Conservation (phyloP, 2,329 filamentous ascomycete genomes). For the Epichloe sibirici region DNA sequence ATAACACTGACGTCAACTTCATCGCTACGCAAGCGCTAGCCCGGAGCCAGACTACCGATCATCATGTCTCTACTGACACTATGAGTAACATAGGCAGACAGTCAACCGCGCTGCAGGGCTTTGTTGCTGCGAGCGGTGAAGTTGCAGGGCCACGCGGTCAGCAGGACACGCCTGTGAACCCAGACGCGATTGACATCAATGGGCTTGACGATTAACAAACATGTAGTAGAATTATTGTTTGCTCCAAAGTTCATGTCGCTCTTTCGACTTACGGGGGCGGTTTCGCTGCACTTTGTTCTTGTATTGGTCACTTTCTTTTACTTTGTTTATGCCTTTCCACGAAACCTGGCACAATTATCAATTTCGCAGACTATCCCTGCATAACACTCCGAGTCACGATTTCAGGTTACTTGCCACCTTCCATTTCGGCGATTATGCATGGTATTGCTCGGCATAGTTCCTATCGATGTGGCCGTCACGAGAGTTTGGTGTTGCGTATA, state of each 20-base stretch:
- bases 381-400: too few species aligned
- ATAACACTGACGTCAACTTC: constrained; percentile 98
- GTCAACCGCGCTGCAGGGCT: constrained; percentile 77
- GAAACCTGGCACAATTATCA: too few species aligned
- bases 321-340: too few species aligned
- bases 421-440: constrained; percentile 47
- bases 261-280: not conserved
- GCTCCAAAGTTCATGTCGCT: not conserved
- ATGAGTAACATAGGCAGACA: constrained; percentile 86
- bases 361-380: too few species aligned
- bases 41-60: constrained; percentile 55
- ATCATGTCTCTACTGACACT: constrained; percentile 50
- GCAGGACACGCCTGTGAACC: constrained; percentile 47
- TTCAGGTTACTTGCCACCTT: constrained; percentile 21
- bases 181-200: constrained; percentile 76
- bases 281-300: not conserved
- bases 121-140: constrained; percentile 75
- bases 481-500: constrained; percentile 52
- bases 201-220: constrained; percentile 46
- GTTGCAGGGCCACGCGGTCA: constrained; percentile 40
- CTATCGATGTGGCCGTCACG: constrained; percentile 52
- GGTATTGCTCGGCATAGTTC: constrained; percentile 47
- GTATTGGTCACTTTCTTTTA: constrained; percentile 2
- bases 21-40: constrained; percentile 93
- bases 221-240: not conserved